These are phyloP conservation scores for Backusella tarrabulga DNA, from an alignment of 192 early-diverging fungal genomes.

Conservation along the genomic window DNA sequence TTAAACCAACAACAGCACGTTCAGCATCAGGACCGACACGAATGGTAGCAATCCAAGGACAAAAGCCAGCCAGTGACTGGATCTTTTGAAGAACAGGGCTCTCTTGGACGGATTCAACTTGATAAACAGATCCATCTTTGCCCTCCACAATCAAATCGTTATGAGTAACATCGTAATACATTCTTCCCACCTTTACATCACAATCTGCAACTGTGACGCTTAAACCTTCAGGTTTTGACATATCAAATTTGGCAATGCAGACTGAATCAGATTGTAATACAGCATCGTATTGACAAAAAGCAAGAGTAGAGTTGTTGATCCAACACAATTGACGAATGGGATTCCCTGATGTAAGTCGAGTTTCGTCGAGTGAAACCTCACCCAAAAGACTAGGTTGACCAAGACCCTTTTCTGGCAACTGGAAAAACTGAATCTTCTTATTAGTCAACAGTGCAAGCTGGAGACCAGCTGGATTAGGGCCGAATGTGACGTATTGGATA, in stretches of 20 bases:
- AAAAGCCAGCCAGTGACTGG: constrained; percentile 38
- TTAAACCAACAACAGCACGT: constrained; percentile 68
- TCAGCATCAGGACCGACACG: constrained; percentile 13
- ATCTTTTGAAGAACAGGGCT: constrained; percentile 24
- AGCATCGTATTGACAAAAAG: constrained; percentile 54
- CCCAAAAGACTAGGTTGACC: neutral
- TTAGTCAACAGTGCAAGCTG: constrained; percentile 73
- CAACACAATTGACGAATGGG: constrained; percentile 68
- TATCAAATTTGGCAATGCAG: constrained; percentile 40
- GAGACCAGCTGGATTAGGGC: constrained; percentile 57
- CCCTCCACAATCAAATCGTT: constrained; percentile 43
- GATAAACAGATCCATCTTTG: constrained; percentile 40
- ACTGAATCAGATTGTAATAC: constrained; percentile 35
- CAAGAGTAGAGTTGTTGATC: constrained; percentile 48
- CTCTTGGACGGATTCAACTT: constrained; percentile 15
- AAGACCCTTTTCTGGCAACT: constrained; percentile 23
- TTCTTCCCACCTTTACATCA: constrained; percentile 32
- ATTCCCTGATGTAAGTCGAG: neutral
- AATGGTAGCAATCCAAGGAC: constrained; percentile 54
- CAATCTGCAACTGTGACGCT: constrained; percentile 21
- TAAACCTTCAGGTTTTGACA: constrained; percentile 30
- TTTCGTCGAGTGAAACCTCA: neutral
- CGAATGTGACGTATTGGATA: constrained; percentile 64
- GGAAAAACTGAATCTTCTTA: constrained; percentile 16
- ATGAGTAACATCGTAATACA: constrained; percentile 31